Evolutionary conservation across 345 rosid genomes (phyloP), one percentile per base, ranked within the genome.

Genomic region (Gossypium longicalyx): DNA sequence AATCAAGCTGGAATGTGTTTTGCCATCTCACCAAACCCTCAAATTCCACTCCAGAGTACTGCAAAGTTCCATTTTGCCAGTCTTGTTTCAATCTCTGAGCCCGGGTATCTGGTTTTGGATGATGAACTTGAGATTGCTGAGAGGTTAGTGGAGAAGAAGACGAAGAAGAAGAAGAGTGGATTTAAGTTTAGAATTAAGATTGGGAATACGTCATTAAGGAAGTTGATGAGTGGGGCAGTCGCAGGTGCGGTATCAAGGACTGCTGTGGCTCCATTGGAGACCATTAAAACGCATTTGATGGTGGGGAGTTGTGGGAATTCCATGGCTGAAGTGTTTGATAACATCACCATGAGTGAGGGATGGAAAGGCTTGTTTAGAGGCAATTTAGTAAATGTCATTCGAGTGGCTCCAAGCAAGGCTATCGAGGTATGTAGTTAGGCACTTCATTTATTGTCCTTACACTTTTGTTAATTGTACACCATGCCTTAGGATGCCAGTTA

Each of bases 81-180:
- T 19, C 64, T 54, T 19, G 52, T 71, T n/a, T 34, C 74, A 12
- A 11, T 71, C 49, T 13, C 51, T 1, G 74, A 53, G 13, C 49
- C 74, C 7, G 74, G 11, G 60, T 70, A 71, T 19, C 51, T 56
- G 34, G 20, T 71, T 19, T 38, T 56, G 73, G 73, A 70, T 70
- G 73, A 70, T 51, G 73, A 70, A 70, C 17, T 70, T 29, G 60
- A 29, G 9, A n/a, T 70, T 70, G 25, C 61, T 29, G 73, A 51
- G 73, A 52, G 45, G 5, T 53, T 70, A 25, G 60, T 70, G 23
- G 12, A 27, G 59, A 79, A 82, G 87, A 77, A 54, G 69, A 80
- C n/a, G n/a, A n/a, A 84, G 83, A 58, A 84, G 82, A 88, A 84
- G 57, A 59, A 12, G 38, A 12, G 41, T 12, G 64, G 64, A 41